Percentiles rank a stretch among this genome's conserved stretches.
Evolutionary conservation across 345 rosid genomes (phyloP).

Genomic region (Eucalyptus curtisii): DNA sequence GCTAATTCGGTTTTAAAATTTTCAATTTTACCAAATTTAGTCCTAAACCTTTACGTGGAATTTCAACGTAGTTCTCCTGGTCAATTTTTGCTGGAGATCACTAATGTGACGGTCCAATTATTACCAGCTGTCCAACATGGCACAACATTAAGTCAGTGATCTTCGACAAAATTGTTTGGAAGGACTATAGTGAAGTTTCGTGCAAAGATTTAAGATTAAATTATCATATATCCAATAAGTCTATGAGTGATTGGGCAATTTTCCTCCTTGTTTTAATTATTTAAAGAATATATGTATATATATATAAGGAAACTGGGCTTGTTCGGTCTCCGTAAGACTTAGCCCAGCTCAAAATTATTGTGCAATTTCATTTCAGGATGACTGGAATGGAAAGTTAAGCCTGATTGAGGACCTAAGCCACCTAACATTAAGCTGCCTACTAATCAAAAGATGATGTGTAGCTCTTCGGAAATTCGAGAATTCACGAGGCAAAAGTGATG

Average conservation of each 20-base stretch:
- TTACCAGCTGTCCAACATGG: accelerated
- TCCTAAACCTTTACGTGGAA: accelerated
- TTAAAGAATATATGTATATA: neutral
- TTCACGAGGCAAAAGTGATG: neutral
- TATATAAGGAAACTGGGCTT: neutral
- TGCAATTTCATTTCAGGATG: neutral
- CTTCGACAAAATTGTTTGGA: neutral
- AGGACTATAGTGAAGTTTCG: accelerated
- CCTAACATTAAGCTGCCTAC: no score
- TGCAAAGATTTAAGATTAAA: neutral
- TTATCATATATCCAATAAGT: neutral
- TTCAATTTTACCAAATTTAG: neutral
- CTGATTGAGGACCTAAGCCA: neutral
- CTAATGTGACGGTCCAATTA: accelerated
- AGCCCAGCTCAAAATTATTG: neutral
- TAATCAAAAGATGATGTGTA: neutral
- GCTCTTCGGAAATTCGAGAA: neutral
- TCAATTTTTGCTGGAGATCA: accelerated
- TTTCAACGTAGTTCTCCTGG: accelerated
- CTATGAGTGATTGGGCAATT: neutral
- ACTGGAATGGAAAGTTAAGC: neutral
- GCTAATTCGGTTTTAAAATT: accelerated
- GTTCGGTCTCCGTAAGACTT: neutral
- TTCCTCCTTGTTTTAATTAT: neutral
- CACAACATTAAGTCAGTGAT: accelerated